A percentile compares a stretch with the other conserved stretches of the same genome.
Evolutionary conservation across 768 basidiomycete genomes (phyloP).

Genomic region (Sutorius australiensis): DNA sequence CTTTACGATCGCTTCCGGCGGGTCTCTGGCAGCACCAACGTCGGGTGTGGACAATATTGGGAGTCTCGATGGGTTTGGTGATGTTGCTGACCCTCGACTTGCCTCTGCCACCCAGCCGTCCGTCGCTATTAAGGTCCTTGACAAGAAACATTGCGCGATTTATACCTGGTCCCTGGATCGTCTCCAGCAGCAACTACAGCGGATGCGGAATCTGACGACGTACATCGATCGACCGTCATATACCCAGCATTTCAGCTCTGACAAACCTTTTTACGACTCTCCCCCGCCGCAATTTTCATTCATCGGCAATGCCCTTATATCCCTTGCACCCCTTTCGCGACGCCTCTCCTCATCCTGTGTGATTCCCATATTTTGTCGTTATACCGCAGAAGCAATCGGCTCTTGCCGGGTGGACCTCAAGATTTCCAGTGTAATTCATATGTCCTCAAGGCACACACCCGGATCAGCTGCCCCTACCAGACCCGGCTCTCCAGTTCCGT

Average conservation of each 20-base stretch:
- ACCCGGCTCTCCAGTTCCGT: conserved; percentile 70
- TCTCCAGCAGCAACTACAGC: conserved; percentile 82
- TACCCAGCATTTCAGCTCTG: conserved; percentile 89
- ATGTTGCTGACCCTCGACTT: conserved; percentile 81
- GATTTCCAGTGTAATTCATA: conserved; percentile 61
- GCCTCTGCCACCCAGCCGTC: conserved; percentile 73
- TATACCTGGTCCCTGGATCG: conserved; percentile 91
- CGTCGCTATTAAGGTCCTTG: conserved; percentile 87
- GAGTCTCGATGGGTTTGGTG: conserved; percentile 88
- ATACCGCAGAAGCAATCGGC: conserved; percentile 93
- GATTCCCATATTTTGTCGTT: conserved; percentile 89
- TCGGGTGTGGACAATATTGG: conserved; percentile 85
- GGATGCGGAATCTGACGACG: conserved; percentile 89
- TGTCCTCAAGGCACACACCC: conserved; percentile 55
- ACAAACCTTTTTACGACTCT: conserved; percentile 89
- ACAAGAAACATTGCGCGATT: conserved; percentile 80
- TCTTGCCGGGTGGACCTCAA: conserved; percentile 87
- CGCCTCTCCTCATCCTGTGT: conserved; percentile 69
- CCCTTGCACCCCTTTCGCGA: conserved; percentile 76
- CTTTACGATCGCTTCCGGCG: conserved; percentile 85
- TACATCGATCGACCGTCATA: conserved; percentile 92
- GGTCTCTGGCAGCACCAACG: conserved; percentile 68
- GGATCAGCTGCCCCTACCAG: conserved; percentile 67
- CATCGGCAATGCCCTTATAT: conserved; percentile 82
- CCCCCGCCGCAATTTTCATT: conserved; percentile 89